Conservation (phyloP, 805 yeast genomes). For the Sugiyamaella marilandica region DNA sequence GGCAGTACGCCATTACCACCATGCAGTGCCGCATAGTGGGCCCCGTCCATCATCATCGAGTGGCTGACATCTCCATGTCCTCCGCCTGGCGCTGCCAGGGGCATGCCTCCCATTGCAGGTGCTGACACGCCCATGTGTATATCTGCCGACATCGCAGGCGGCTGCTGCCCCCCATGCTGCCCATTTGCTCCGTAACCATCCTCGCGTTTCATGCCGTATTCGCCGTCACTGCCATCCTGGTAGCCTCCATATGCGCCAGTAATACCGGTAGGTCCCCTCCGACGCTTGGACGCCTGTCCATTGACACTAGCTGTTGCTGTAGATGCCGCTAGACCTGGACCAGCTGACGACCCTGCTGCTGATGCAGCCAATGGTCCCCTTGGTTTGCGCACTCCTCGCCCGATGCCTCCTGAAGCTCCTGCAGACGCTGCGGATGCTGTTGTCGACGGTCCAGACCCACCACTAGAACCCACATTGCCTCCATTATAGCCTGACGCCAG, state of each 20-base stretch:
- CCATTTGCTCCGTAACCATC: constrained; percentile 9
- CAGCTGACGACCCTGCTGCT: not conserved
- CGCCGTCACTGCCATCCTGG: constrained; percentile 9
- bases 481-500: not conserved
- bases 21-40: not conserved
- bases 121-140: not conserved
- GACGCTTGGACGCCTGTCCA: not conserved
- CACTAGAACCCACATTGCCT: not conserved
- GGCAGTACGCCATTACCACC: no score
- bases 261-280: not conserved
- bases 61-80: not conserved
- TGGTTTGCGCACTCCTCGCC: not conserved
- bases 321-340: not conserved
- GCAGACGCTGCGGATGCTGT: not conserved
- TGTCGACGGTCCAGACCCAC: not conserved
- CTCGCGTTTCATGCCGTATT: not conserved
- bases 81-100: not conserved
- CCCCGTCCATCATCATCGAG: not conserved
- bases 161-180: constrained; percentile 22
- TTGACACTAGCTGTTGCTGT: not conserved
- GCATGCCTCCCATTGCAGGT: not conserved
- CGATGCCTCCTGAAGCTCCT: not conserved
- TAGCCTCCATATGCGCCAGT: not conserved
- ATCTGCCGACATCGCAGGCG: not conserved
- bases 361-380: not conserved